phyloP scores from a whole-genome alignment of 208 protist species.

The Acanthamoeba lugdunensis region DNA sequence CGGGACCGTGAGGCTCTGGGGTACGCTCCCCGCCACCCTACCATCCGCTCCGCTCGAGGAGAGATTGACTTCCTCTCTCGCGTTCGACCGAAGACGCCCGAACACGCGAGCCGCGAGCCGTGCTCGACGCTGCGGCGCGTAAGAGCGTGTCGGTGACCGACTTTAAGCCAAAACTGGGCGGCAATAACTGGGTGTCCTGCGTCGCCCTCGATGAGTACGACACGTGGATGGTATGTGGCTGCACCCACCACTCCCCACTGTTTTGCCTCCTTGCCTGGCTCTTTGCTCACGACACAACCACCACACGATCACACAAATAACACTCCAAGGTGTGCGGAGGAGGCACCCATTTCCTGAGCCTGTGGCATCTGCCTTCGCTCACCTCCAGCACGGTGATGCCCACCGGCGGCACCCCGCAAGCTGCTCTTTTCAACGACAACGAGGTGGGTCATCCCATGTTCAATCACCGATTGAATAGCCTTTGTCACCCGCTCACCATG shows the following conservation, averaged over 20 bases:
- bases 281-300: not conserved
- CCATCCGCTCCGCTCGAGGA: not conserved
- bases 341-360: slow-evolving; percentile 16
- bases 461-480: not conserved
- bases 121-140: slow-evolving; percentile 2
- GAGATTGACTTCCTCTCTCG: not conserved
- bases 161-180: slow-evolving; percentile 42
- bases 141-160: slow-evolving; percentile 48
- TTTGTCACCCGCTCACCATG: not conserved
- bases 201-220: not conserved
- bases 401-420: slow-evolving; percentile 3
- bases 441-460: not conserved
- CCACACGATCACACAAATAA: not conserved
- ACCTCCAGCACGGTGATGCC: slow-evolving; percentile 38
- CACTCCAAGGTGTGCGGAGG: not conserved
- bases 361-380: slow-evolving; percentile 41
- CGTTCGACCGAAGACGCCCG: not conserved
- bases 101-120: slow-evolving; percentile 20
- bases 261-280: not conserved
- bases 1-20: not conserved
- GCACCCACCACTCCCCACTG: not conserved
- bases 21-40: not conserved
- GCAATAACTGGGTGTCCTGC: slow-evolving; percentile 25
- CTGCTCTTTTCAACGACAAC: not conserved
- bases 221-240: slow-evolving; percentile 21